phyloP scores from a whole-genome alignment of 192 early-diverging fungal genomes.

The Haplosporangium gracile region DNA sequence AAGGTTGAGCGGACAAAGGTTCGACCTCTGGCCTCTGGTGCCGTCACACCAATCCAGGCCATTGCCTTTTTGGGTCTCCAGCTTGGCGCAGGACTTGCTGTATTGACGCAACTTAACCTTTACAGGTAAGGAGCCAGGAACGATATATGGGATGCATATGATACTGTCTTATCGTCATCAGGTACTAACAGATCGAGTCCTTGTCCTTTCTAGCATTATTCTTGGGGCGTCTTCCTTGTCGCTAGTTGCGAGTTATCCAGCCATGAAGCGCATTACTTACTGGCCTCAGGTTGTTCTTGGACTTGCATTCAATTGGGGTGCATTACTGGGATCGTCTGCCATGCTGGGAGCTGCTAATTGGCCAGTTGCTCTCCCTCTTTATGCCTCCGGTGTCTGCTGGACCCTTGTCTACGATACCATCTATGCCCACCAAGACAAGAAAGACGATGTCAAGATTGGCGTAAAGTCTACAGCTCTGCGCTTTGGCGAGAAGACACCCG shows the following conservation, averaged over 20 bases:
- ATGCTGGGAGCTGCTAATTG: constrained; percentile 77
- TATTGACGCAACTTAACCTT: constrained; percentile 90
- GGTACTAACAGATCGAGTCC: background rate
- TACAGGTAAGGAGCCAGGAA: constrained; percentile 72
- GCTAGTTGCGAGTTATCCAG: constrained; percentile 85
- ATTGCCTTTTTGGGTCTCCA: constrained; percentile 85
- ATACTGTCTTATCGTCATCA: background rate
- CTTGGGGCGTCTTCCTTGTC: constrained; percentile 86
- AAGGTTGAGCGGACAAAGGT: constrained; percentile 85
- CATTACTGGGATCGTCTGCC: constrained; percentile 89
- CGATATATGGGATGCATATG: background rate
- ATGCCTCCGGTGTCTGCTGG: constrained; percentile 90
- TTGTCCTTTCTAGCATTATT: constrained; percentile 66
- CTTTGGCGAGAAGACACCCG: constrained; percentile 81
- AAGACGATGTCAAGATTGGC: constrained; percentile 86
- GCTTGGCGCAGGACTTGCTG: constrained; percentile 81
- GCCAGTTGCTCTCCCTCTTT: constrained; percentile 83
- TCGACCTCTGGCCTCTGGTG: constrained; percentile 87
- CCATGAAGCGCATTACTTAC: constrained; percentile 97
- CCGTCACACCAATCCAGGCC: constrained; percentile 75
- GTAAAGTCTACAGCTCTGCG: constrained; percentile 93
- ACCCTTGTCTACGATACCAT: constrained; percentile 97
- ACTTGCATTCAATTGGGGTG: constrained; percentile 95
- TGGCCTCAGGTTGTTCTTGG: constrained; percentile 95
- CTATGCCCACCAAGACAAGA: constrained; percentile 97